Evolutionary conservation across 2,329 filamentous ascomycete species (phyloP), one percentile per base, ranked within the genome.

Genomic region (Xylaria sp.): DNA sequence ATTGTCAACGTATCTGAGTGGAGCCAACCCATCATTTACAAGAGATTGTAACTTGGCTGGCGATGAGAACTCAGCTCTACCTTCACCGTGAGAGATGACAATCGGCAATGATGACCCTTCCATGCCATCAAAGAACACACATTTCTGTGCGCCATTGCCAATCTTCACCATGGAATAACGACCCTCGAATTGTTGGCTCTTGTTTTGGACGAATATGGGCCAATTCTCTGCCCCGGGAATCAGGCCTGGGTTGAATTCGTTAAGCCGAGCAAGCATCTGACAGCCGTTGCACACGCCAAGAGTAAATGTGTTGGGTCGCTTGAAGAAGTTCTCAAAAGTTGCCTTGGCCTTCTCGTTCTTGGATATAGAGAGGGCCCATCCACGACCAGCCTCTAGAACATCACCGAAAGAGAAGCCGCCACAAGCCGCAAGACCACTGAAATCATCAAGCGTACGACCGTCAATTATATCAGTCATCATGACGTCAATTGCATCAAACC

Each of bases 231-330:
- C 94, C 7, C 94, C 98, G 76, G 88, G 83, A 73, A 88, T 84
- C 0, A 94, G 89, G n/a, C 94, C 94, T 0, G 94, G 94, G 72
- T 98, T 97, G 63, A 97, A 84, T 69, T 91, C 89, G 78, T 93
- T 93, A 81, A 97, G 84, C 60, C 94, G 90, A 6, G 92, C 92
- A 50, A 98, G 85, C 89, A 98, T 97, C 81, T 99, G 96, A 79
- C 96, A 98, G 60, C 96, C 96, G 80, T 99, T 99, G 87, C 96
- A 98, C 41, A 98, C 94, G 75, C 96, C 96, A 0, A 99, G 87
- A 0, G 94, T 87, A 81, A 99, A 98, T 0, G 96, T 98, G 78
- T 98, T 94, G 4, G 90, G 88, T 37, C 96, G 89, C 73, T 90
- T 87, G 83, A 98, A 98, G 87, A 98, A 98, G 58, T 84, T 82